These are phyloP conservation scores for Vigna angularis DNA, from an alignment of 306 rosid genomes.

Conservation along the genomic window DNA sequence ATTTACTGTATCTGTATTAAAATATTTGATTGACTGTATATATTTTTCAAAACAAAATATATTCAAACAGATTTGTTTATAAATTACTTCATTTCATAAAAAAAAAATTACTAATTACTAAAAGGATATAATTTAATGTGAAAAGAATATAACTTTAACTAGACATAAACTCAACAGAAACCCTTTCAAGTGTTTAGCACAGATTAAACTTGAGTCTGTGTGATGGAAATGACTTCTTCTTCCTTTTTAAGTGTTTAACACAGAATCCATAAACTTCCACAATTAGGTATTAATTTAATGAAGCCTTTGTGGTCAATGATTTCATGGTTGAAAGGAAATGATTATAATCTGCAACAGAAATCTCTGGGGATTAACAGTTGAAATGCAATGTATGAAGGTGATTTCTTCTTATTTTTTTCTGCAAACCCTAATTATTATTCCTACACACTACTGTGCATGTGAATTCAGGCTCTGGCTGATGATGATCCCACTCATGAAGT, in stretches of 20 bases:
- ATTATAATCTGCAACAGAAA: slow-evolving; percentile 40
- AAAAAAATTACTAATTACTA: too few species aligned
- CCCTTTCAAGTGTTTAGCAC: too few species aligned
- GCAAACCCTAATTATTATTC: not conserved
- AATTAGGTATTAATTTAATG: not conserved
- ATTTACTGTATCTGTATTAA: too few species aligned
- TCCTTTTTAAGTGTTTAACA: not conserved
- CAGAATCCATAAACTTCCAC: not conserved
- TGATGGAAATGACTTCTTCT: not conserved
- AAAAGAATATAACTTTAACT: not conserved
- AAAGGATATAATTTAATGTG: not conserved
- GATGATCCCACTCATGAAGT: slow-evolving; percentile 24
- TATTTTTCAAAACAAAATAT: too few species aligned
- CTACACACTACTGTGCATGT: not conserved
- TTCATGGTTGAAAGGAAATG: slow-evolving; percentile 39
- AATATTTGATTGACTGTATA: too few species aligned
- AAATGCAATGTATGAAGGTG: slow-evolving; percentile 5
- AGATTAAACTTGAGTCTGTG: not conserved
- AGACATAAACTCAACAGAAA: not conserved
- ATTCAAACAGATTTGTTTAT: too few species aligned
- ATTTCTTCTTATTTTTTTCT: not conserved
- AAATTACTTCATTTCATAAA: too few species aligned
- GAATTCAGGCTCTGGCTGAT: slow-evolving; percentile 3
- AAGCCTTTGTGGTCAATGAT: slow-evolving; percentile 34
- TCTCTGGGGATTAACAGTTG: slow-evolving; percentile 46